A percentile compares a stretch with the other conserved stretches of the same genome.
These are phyloP conservation scores for Extremus antarcticus DNA, from an alignment of 495 filamentous ascomycete species.

Conservation along the genomic window DNA sequence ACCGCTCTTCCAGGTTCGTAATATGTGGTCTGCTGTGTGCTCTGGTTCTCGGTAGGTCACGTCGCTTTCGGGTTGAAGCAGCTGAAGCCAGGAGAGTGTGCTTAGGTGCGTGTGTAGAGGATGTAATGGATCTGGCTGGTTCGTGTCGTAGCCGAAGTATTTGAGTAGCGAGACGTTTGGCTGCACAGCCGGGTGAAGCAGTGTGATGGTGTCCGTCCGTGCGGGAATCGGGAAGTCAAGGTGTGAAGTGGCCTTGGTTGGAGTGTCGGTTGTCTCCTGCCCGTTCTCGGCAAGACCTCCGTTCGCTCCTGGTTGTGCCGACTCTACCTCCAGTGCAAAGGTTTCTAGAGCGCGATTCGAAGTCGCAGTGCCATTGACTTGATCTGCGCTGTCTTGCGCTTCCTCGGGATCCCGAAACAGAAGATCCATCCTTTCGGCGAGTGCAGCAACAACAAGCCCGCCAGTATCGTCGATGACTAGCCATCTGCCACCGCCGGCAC, in stretches of 20 bases:
- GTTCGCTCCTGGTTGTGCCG: neutral
- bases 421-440: conserved; percentile 88
- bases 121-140: conserved; percentile 56
- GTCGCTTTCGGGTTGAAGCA: conserved; percentile 64
- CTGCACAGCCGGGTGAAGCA: conserved; percentile 80
- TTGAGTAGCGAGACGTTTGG: conserved; percentile 77
- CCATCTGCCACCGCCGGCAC: conserved; percentile 58
- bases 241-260: conserved; percentile 11
- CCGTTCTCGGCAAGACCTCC: neutral
- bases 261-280: neutral
- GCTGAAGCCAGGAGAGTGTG: conserved; percentile 78
- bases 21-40: conserved; percentile 38
- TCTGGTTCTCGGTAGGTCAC: conserved; percentile 55
- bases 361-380: neutral
- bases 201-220: conserved; percentile 68
- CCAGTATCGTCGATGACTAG: conserved; percentile 84
- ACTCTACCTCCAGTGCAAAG: neutral
- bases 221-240: conserved; percentile 39
- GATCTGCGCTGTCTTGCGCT: neutral
- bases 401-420: conserved; percentile 29
- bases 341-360: neutral
- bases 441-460: conserved; percentile 71
- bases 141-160: conserved; percentile 72
- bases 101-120: conserved; percentile 74
- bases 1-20: conserved; percentile 59